Conservation (phyloP, 2,329 filamentous ascomycete genomes). For the Leptographium procerum region DNA sequence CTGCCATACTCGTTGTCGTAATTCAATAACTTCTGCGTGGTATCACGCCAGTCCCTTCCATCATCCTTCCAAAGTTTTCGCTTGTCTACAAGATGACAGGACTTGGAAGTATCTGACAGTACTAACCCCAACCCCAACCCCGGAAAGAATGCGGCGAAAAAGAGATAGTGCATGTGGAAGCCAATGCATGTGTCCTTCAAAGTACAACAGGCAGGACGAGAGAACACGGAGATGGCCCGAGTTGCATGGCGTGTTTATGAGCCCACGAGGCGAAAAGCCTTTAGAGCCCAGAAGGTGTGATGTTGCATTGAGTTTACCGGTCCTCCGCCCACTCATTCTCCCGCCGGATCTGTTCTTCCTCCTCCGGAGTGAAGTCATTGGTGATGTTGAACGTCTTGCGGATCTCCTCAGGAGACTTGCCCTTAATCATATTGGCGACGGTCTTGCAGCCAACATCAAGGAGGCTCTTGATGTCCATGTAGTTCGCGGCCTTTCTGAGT, state of each 20-base stretch:
- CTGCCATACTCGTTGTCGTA: not conserved
- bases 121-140: not conserved
- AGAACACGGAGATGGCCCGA: not conserved
- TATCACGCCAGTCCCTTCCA: not conserved
- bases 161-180: not conserved
- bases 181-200: not conserved
- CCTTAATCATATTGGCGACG: conserved; percentile 99
- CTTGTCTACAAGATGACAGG: not conserved
- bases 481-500: conserved; percentile 71
- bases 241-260: not conserved
- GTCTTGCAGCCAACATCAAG: conserved; percentile 99
- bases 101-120: too few species aligned
- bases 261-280: not conserved
- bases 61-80: not conserved
- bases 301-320: conserved; percentile 34
- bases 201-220: not conserved
- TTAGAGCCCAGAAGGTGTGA: not conserved
- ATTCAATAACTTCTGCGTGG: not conserved
- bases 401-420: conserved; percentile 98
- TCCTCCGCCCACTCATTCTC: conserved; percentile 92
- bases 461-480: conserved; percentile 96
- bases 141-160: not conserved
- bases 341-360: conserved; percentile 92
- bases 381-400: conserved; percentile 99
- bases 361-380: conserved; percentile 97